Evolutionary conservation across 2,329 filamentous ascomycete species (phyloP).

Genomic region (Fusarium sp.): DNA sequence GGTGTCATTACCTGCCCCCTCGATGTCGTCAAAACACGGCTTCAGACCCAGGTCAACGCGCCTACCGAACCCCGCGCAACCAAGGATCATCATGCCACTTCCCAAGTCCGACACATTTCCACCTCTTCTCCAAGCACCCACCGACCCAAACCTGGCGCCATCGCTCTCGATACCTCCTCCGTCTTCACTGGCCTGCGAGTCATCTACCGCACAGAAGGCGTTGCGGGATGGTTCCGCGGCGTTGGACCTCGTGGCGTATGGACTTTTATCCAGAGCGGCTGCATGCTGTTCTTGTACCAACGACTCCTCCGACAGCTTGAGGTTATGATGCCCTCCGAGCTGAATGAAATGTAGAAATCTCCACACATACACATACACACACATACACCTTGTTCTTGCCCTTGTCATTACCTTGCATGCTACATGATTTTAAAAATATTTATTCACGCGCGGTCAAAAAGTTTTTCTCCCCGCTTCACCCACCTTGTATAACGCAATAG

Average conservation of each 20-base stretch:
- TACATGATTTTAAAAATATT: slow-evolving; percentile 32
- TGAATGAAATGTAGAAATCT: slow-evolving; percentile 47
- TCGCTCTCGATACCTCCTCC: slow-evolving; percentile 89
- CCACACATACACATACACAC: slow-evolving; percentile 36
- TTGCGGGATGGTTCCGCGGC: slow-evolving; percentile 93
- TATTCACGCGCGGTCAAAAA: slow-evolving; percentile 29
- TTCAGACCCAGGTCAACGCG: slow-evolving; percentile 87
- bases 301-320: slow-evolving; percentile 85
- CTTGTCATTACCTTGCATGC: slow-evolving; percentile 37
- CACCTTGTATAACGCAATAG: slow-evolving; percentile 34
- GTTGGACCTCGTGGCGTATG: slow-evolving; percentile 94
- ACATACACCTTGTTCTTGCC: slow-evolving; percentile 29
- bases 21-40: slow-evolving; percentile 96
- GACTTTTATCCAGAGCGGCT: slow-evolving; percentile 97
- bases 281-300: slow-evolving; percentile 97
- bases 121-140: slow-evolving; percentile 92
- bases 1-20: slow-evolving; percentile 95
- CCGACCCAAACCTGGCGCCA: slow-evolving; percentile 82
- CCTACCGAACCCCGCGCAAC: slow-evolving; percentile 49
- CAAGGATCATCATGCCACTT: slow-evolving; percentile 56
- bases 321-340: slow-evolving; percentile 56
- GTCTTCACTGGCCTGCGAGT: slow-evolving; percentile 86
- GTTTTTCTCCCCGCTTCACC: slow-evolving; percentile 17
- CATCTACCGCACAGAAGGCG: slow-evolving; percentile 91
- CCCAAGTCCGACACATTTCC: slow-evolving; percentile 82